Base-by-base conservation (phyloP, 805 yeast genomes). In the Yamadazyma sp. region DNA sequence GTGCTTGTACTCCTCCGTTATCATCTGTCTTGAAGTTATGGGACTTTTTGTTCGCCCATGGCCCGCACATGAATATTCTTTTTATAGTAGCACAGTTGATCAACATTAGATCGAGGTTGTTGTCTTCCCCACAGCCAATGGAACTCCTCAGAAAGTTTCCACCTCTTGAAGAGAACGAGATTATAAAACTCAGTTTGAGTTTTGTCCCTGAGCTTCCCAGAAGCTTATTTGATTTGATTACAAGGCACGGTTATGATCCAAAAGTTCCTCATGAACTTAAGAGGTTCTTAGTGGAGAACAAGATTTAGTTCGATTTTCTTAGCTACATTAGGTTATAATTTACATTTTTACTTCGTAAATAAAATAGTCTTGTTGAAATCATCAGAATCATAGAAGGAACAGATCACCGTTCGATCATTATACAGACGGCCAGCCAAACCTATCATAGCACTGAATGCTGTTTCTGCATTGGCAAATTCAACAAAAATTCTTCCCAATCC, bases 41-140 rank as follows among this genome's bases (percentile, higher is more conserved):
- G 97, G 97, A 89, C 57, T 84, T 89, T 47, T 62, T 88, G 49
- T 84, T 89, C 59, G 95, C 96, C 3, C 89, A 86, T 52, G 97
- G 97, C 0, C 78, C 84, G 13, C 96, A 90, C 53, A 73, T 88
- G 80, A 89, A 90, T 60, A 75, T 90, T 19, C 65, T 90, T 25
- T 84, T 88, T 48, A 78, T 89, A 3, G 86, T 88, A 6, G 91
- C 96, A 2, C 95, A 86, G 55, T 62, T 89, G 15, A 78, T 85
- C 4, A 66, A 82, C 28, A 80, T 84, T 42, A 67, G 96, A 40
- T 73, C 79, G 7, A 62, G 71, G 20, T 62, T 89, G n/a, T 57
- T 90, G 38, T 63, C 62, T 11, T 70, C 82, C 6, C 60, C 57
- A 18, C 82, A 73, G 46, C 96, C 96, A 9, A 88, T 88, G 87